Evolutionary conservation across 176 grass and related monocot species (phyloP).

Genomic region (Alloteropsis semialata): DNA sequence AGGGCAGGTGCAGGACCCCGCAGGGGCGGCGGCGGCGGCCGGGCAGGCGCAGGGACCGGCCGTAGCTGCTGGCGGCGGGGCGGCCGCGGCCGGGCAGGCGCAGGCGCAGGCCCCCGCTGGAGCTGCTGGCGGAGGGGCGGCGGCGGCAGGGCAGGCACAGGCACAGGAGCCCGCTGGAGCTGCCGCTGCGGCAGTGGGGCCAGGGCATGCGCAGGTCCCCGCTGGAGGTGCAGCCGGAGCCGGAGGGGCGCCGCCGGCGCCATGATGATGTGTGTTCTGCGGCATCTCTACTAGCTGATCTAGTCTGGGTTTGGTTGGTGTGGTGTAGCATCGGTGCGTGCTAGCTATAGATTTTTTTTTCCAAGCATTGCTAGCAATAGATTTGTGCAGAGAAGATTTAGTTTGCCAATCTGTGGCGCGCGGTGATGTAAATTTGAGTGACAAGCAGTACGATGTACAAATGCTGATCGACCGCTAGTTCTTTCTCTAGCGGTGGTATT

Average conservation of each 20-base stretch:
- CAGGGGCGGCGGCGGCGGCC: background rate
- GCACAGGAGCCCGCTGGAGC: background rate
- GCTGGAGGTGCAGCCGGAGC: background rate
- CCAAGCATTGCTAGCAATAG: too few relatives aligned
- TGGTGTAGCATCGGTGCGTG: background rate
- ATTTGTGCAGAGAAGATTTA: background rate
- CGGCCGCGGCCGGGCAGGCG: background rate
- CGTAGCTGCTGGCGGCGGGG: background rate
- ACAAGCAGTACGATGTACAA: background rate
- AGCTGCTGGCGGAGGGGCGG: background rate
- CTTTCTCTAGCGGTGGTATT: background rate
- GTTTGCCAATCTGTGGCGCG: background rate
- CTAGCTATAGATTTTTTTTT: too few relatives aligned
- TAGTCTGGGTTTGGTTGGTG: background rate
- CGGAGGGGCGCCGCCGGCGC: background rate
- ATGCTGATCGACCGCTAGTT: background rate
- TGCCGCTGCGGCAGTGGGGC: background rate
- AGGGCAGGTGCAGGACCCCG: background rate
- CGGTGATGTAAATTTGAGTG: background rate
- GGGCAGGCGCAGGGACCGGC: background rate
- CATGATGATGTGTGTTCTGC: background rate
- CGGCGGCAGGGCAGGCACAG: background rate
- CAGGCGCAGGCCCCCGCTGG: background rate
- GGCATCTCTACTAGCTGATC: background rate
- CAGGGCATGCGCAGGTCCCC: background rate